Conservation (phyloP, 768 basidiomycete species). For the Suillus plorans region DNA sequence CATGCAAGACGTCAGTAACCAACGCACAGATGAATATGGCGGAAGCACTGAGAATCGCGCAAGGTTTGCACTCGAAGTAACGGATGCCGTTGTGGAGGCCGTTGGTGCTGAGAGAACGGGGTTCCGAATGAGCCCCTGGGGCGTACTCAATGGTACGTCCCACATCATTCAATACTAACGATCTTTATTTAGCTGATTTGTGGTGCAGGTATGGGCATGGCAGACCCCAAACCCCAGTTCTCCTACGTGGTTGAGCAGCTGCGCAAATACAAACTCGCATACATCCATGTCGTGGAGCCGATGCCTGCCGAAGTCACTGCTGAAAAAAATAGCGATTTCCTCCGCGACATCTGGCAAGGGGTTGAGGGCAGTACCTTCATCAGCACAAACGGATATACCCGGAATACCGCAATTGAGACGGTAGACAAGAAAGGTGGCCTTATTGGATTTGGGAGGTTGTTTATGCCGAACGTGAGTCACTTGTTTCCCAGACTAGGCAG, state of each 20-base stretch:
- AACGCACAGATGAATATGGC: constrained; percentile 65
- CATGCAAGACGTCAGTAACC: constrained; percentile 54
- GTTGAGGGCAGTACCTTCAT: constrained; percentile 36
- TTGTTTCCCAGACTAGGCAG: background rate
- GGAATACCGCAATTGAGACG: constrained; percentile 36
- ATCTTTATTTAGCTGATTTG: constrained; percentile 16
- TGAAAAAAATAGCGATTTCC: constrained; percentile 39
- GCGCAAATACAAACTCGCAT: constrained; percentile 41
- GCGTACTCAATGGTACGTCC: constrained; percentile 15
- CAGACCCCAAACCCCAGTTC: constrained; percentile 56
- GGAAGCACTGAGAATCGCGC: constrained; percentile 62
- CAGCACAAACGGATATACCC: constrained; percentile 44
- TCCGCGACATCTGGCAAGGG: constrained; percentile 43
- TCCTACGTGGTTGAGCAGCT: constrained; percentile 45
- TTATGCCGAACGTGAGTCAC: constrained; percentile 37
- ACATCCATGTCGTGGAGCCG: constrained; percentile 52
- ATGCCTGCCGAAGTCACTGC: constrained; percentile 15
- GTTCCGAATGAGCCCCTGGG: constrained; percentile 61
- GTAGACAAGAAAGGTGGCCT: constrained; percentile 36
- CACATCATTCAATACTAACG: background rate
- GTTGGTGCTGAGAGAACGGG: constrained; percentile 54
- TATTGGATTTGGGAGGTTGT: constrained; percentile 38
- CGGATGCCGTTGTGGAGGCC: constrained; percentile 48
- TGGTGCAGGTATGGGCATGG: constrained; percentile 48
- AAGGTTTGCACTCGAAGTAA: constrained; percentile 55